Evolutionary conservation across 257 asterid species (phyloP).

Genomic region (Petrea volubilis): DNA sequence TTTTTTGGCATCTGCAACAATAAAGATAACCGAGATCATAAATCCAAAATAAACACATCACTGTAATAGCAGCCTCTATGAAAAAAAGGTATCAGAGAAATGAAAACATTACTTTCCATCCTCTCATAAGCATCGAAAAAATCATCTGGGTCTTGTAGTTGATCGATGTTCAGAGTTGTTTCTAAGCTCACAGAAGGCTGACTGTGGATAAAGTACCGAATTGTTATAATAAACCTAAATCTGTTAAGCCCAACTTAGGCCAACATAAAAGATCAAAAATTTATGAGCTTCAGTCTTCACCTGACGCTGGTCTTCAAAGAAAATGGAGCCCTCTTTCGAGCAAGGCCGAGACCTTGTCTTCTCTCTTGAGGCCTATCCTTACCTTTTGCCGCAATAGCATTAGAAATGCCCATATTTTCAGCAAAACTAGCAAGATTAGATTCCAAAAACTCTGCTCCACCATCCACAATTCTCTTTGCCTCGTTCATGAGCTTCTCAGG

Average conservation of each 20-base stretch:
- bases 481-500: conserved; percentile 68
- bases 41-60: background rate
- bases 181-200: conserved; percentile 53
- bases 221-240: conserved; percentile 1
- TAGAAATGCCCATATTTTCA: conserved; percentile 33
- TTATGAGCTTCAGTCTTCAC: conserved; percentile 32
- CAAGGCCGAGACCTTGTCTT: conserved; percentile 78
- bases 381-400: conserved; percentile 40
- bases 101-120: conserved; percentile 56
- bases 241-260: background rate
- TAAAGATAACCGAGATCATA: background rate
- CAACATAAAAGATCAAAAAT: background rate
- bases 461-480: conserved; percentile 67
- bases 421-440: conserved; percentile 39
- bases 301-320: conserved; percentile 55
- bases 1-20: conserved; percentile 60
- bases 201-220: conserved; percentile 44
- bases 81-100: conserved; percentile 1
- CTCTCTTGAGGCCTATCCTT: conserved; percentile 61
- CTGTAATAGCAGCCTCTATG: background rate
- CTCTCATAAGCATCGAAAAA: conserved; percentile 66
- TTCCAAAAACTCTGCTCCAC: conserved; percentile 53
- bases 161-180: conserved; percentile 43
- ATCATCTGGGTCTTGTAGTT: conserved; percentile 67
- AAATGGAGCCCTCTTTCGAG: conserved; percentile 64